A percentile compares a stretch with the other conserved stretches of the same genome.
phyloP scores from a whole-genome alignment of 495 filamentous ascomycete species.

The Aspergillus sclerotioniger region DNA sequence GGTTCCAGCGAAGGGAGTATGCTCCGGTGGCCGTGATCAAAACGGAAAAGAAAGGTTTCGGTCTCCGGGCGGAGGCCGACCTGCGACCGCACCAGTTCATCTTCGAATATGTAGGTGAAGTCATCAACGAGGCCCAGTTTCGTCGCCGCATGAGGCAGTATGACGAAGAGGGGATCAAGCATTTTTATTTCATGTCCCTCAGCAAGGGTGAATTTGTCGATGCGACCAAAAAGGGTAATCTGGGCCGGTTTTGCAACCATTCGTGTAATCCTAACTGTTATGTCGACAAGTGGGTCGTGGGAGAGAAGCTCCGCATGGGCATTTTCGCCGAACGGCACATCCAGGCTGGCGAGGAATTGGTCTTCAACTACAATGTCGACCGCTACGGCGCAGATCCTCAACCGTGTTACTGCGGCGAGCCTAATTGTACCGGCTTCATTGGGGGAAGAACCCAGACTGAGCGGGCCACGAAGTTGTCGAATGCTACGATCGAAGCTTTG shows the following conservation, averaged over 20 bases:
- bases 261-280: slow-evolving; percentile 99
- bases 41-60: slow-evolving; percentile 95
- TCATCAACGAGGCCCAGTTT: slow-evolving; percentile 89
- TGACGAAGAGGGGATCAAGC: slow-evolving; percentile 91
- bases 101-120: slow-evolving; percentile 97
- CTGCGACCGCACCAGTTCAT: slow-evolving; percentile 84
- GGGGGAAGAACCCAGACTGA: slow-evolving; percentile 98
- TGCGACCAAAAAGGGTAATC: slow-evolving; percentile 93
- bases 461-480: slow-evolving; percentile 85
- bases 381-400: slow-evolving; percentile 96
- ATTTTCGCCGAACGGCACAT: slow-evolving; percentile 92
- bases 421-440: slow-evolving; percentile 94
- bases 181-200: slow-evolving; percentile 99
- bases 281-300: slow-evolving; percentile 99
- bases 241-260: slow-evolving; percentile 97
- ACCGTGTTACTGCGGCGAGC: slow-evolving; percentile 92
- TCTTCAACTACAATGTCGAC: slow-evolving; percentile 99
- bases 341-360: slow-evolving; percentile 86
- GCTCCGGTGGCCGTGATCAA: slow-evolving; percentile 92
- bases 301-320: slow-evolving; percentile 97
- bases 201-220: slow-evolving; percentile 96
- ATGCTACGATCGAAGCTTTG: slow-evolving; percentile 89
- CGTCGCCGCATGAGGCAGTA: slow-evolving; percentile 86
- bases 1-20: slow-evolving; percentile 88
- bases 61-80: slow-evolving; percentile 75